Evolutionary conservation across 805 yeast species (phyloP).

Genomic region (Barnettozyma vustinii): DNA sequence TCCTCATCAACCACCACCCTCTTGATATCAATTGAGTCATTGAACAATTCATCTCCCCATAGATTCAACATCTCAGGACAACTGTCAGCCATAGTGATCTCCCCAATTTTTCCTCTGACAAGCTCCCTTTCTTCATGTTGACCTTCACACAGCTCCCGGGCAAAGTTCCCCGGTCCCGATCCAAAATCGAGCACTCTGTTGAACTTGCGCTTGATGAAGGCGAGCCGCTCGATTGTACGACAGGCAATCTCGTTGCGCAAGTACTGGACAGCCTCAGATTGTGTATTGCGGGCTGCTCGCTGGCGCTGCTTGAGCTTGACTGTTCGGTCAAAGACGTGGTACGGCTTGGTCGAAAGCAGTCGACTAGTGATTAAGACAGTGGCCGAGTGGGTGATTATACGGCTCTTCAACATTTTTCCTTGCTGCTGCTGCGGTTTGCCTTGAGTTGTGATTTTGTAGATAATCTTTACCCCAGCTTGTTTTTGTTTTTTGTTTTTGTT

Average conservation of each 20-base stretch:
- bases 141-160: constrained; percentile 25
- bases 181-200: constrained; percentile 66
- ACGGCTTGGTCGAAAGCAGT: constrained; percentile 13
- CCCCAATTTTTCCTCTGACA: constrained; percentile 48
- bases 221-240: constrained; percentile 68
- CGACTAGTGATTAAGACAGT: background rate
- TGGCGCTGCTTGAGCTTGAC: constrained; percentile 59
- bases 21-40: constrained; percentile 38
- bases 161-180: constrained; percentile 61
- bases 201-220: constrained; percentile 64
- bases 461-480: background rate
- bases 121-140: constrained; percentile 45
- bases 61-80: constrained; percentile 47
- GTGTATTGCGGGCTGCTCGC: constrained; percentile 40
- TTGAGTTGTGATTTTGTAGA: background rate
- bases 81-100: constrained; percentile 64
- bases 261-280: constrained; percentile 59
- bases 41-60: constrained; percentile 37
- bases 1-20: constrained; percentile 69
- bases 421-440: background rate
- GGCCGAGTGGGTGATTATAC: too few relatives aligned
- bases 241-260: constrained; percentile 68
- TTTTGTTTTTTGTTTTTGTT: background rate
- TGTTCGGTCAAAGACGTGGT: constrained; percentile 55
- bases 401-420: background rate